These are phyloP conservation scores for Celoporthe dispersa DNA, from an alignment of 2,329 filamentous ascomycete genomes.

Conservation along the genomic window DNA sequence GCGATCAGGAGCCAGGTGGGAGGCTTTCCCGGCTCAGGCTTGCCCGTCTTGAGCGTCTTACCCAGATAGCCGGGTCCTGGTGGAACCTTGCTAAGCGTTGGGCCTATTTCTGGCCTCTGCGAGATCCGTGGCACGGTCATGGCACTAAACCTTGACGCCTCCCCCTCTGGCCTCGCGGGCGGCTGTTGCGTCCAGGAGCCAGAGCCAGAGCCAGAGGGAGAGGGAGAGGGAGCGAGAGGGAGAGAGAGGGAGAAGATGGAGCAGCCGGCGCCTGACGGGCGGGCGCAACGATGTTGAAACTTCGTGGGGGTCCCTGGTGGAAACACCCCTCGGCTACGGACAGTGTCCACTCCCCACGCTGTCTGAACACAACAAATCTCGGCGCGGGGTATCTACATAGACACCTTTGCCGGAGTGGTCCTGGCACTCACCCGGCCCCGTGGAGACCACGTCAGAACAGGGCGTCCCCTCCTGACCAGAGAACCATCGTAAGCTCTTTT, in stretches of 20 bases:
- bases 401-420: background rate
- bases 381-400: constrained; percentile 3
- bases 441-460: background rate
- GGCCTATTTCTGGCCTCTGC: constrained; percentile 6
- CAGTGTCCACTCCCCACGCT: no score
- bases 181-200: constrained; percentile 2
- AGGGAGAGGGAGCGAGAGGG: no score
- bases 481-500: background rate
- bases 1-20: constrained; percentile 1
- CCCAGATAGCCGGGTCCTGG: constrained; percentile 26
- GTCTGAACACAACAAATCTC: background rate
- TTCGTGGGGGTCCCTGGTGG: background rate
- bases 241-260: no score
- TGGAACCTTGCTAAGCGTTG: background rate
- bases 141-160: constrained; percentile 13
- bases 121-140: constrained; percentile 1
- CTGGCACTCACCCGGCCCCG: background rate
- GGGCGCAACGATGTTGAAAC: background rate
- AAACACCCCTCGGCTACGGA: no score
- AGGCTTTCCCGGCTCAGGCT: constrained; percentile 1
- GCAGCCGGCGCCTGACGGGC: background rate
- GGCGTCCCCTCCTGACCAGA: background rate
- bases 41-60: constrained; percentile 21
- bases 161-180: background rate
- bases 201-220: no score